Conservation (phyloP, 208 protist genomes). For the Crithidia fasciculata region DNA sequence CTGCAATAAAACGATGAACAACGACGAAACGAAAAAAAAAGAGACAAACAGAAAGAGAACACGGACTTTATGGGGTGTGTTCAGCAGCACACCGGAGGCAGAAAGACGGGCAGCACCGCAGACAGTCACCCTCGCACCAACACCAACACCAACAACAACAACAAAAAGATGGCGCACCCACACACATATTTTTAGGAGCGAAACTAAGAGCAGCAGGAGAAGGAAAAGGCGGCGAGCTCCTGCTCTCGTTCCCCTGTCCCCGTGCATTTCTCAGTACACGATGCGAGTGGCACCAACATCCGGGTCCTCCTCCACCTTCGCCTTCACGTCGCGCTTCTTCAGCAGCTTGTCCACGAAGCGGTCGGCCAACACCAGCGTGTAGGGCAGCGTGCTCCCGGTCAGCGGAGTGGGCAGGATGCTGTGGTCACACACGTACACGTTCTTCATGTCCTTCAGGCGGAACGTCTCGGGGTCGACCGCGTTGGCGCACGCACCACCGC, state of each 20-base stretch:
- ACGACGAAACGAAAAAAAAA: neutral
- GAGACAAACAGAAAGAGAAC: neutral
- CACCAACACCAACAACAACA: too few relatives aligned
- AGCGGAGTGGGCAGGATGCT: slow-evolving; percentile 67
- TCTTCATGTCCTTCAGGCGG: slow-evolving; percentile 55
- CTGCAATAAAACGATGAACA: neutral
- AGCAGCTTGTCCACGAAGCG: slow-evolving; percentile 68
- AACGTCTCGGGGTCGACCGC: slow-evolving; percentile 63
- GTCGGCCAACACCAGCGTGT: slow-evolving; percentile 72
- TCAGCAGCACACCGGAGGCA: neutral
- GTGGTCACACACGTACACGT: slow-evolving; percentile 81
- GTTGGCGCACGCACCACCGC: slow-evolving; percentile 61
- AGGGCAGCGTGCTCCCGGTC: slow-evolving; percentile 61
- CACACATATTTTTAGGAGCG: neutral
- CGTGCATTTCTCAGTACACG: slow-evolving; percentile 48
- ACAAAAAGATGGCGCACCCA: too few relatives aligned
- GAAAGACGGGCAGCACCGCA: neutral
- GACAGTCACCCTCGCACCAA: too few relatives aligned
- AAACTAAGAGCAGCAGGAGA: neutral
- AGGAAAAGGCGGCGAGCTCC: neutral
- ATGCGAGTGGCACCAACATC: slow-evolving; percentile 48
- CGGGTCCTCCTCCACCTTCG: slow-evolving; percentile 45
- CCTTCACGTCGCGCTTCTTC: slow-evolving; percentile 42
- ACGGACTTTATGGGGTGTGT: neutral
- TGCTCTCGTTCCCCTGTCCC: neutral